Conservation (phyloP, 2,329 filamentous ascomycete species). For the Nectriaceae sp. region DNA sequence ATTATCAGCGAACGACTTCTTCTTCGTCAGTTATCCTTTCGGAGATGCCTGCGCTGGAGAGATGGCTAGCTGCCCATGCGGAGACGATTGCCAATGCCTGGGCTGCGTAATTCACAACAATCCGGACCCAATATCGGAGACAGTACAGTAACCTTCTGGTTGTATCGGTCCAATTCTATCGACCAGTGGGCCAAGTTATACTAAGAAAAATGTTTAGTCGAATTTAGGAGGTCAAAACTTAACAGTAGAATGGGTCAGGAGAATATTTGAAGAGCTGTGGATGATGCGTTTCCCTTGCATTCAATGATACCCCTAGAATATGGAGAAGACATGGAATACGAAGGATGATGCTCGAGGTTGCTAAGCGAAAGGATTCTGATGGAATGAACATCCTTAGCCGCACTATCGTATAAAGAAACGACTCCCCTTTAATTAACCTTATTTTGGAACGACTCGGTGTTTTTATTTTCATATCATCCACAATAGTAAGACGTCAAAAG, state of each 20-base stretch:
- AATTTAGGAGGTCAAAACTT: no score
- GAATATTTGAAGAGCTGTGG: neutral
- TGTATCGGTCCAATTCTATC: no score
- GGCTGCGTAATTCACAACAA: constrained; percentile 57
- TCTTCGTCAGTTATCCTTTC: constrained; percentile 60
- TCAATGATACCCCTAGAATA: constrained; percentile 19
- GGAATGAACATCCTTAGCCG: no score
- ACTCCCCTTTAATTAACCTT: no score
- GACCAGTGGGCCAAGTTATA: no score
- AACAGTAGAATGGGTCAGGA: no score
- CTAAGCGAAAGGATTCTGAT: no score
- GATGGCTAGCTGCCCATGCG: constrained; percentile 55
- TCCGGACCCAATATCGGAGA: constrained; percentile 16
- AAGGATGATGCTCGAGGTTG: neutral
- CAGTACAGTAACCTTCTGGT: constrained; percentile 8
- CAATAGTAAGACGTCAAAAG: no score
- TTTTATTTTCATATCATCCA: no score
- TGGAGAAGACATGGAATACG: neutral
- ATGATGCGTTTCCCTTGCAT: constrained; percentile 5
- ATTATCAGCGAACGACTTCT: constrained; percentile 55
- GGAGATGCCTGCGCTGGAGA: constrained; percentile 51
- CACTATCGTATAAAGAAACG: no score
- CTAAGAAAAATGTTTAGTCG: no score
- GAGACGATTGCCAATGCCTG: constrained; percentile 60
- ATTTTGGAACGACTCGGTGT: no score